Conservation (phyloP, 2,329 filamentous ascomycete species). For the Exophiala viscosa region DNA sequence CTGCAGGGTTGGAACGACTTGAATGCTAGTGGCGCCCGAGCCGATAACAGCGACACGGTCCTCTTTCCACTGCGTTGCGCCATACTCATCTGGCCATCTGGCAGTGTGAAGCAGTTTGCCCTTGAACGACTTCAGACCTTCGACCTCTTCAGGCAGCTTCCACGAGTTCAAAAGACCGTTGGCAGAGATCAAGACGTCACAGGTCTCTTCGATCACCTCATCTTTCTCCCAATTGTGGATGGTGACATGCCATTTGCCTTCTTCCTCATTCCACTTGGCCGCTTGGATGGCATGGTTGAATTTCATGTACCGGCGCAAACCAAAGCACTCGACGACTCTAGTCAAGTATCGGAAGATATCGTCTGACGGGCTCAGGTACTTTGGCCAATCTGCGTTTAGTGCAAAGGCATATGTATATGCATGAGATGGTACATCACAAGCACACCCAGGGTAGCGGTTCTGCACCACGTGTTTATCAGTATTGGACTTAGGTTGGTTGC, state of each 20-base stretch:
- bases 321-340: constrained; percentile 47
- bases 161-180: constrained; percentile 40
- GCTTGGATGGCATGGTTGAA: constrained; percentile 47
- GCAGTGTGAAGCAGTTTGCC: constrained; percentile 38
- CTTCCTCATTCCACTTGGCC: constrained; percentile 47
- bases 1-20: constrained; percentile 46
- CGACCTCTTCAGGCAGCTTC: constrained; percentile 36
- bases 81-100: constrained; percentile 43
- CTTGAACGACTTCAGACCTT: constrained; percentile 44
- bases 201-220: constrained; percentile 40
- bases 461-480: constrained; percentile 35
- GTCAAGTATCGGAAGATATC: constrained; percentile 48
- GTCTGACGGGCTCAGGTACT: constrained; percentile 42
- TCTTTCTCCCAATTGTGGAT: constrained; percentile 36
- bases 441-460: constrained; percentile 38
- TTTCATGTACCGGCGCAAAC: constrained; percentile 50
- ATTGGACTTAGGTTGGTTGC: constrained; percentile 23
- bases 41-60: constrained; percentile 44
- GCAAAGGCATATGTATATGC: constrained; percentile 44
- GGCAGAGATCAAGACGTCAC: constrained; percentile 42
- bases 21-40: constrained; percentile 41
- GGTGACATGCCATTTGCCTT: constrained; percentile 48
- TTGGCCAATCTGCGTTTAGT: constrained; percentile 43
- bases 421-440: constrained; percentile 45
- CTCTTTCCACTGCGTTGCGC: constrained; percentile 40